Evolutionary conservation across 1,284 basidiomycete species (phyloP).

Genomic region (Wallemia mellicola): DNA sequence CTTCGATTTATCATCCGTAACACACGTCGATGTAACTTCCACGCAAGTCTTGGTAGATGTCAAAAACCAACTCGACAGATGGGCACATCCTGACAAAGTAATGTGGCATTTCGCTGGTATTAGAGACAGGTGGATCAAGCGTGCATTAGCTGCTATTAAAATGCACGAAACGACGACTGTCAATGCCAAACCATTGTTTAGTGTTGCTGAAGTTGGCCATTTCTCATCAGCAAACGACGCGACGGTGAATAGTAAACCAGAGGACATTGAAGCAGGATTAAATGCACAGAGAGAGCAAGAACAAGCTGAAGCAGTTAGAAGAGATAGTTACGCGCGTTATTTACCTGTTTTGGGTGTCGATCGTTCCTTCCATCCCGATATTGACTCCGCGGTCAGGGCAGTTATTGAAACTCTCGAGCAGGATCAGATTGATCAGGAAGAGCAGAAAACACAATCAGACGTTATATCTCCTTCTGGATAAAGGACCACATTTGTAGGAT

Average conservation of each 20-base stretch:
- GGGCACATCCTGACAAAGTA: conserved; percentile 21
- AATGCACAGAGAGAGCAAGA: neutral
- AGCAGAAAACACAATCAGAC: neutral
- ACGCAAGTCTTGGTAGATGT: conserved; percentile 75
- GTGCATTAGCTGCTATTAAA: neutral
- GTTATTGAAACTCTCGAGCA: neutral
- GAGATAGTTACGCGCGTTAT: neutral
- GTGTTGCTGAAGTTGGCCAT: neutral
- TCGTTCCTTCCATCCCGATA: neutral
- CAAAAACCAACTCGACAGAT: conserved; percentile 55
- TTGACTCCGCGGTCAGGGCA: neutral
- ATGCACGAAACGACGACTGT: neutral
- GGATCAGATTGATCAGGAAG: neutral
- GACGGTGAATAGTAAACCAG: neutral
- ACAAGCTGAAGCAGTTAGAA: neutral
- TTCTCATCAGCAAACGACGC: neutral
- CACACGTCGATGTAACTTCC: conserved; percentile 58
- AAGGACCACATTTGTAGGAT: no score
- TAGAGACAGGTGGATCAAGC: neutral
- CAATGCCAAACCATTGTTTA: neutral
- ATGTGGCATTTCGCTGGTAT: neutral
- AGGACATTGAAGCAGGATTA: neutral
- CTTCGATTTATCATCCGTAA: conserved; percentile 67
- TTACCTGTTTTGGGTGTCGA: neutral
- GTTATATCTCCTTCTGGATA: no score